phyloP scores from a whole-genome alignment of 805 yeast genomes.

The Candida sakaeoensis region DNA sequence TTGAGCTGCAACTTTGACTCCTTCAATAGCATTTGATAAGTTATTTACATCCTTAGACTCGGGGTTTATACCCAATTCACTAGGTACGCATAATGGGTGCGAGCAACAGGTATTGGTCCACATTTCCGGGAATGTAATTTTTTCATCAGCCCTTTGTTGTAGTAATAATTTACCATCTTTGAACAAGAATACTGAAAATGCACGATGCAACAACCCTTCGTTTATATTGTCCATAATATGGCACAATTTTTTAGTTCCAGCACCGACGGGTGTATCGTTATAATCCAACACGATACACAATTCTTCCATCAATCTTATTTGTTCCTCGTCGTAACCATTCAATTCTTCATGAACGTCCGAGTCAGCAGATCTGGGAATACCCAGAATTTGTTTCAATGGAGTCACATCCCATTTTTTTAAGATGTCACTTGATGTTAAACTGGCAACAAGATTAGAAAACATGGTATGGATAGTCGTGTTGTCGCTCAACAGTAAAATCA shows the following conservation, averaged over 20 bases:
- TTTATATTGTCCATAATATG: slow-evolving; percentile 86
- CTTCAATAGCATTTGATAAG: slow-evolving; percentile 60
- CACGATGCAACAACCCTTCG: slow-evolving; percentile 86
- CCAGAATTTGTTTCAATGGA: slow-evolving; percentile 58
- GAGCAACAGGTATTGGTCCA: slow-evolving; percentile 99
- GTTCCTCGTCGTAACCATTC: slow-evolving; percentile 89
- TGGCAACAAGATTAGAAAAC: slow-evolving; percentile 44
- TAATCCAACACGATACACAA: slow-evolving; percentile 90
- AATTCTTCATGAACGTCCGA: slow-evolving; percentile 48
- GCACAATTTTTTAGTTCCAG: slow-evolving; percentile 89
- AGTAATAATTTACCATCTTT: slow-evolving; percentile 69
- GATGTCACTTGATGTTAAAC: slow-evolving; percentile 47
- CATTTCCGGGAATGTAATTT: slow-evolving; percentile 92
- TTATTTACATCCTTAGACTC: slow-evolving; percentile 20
- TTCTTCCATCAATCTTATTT: slow-evolving; percentile 92
- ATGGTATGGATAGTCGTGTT: slow-evolving; percentile 1
- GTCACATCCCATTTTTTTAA: slow-evolving; percentile 62
- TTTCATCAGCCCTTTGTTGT: slow-evolving; percentile 95
- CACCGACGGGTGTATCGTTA: slow-evolving; percentile 83
- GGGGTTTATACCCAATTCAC: slow-evolving; percentile 62
- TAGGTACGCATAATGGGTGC: slow-evolving; percentile 83
- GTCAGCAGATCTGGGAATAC: slow-evolving; percentile 46
- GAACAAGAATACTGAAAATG: slow-evolving; percentile 93
- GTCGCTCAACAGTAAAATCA: slow-evolving; percentile 3
- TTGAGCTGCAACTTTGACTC: slow-evolving; percentile 84